Conservation (phyloP, 2,329 filamentous ascomycete species). For the Aspergillus persii region DNA sequence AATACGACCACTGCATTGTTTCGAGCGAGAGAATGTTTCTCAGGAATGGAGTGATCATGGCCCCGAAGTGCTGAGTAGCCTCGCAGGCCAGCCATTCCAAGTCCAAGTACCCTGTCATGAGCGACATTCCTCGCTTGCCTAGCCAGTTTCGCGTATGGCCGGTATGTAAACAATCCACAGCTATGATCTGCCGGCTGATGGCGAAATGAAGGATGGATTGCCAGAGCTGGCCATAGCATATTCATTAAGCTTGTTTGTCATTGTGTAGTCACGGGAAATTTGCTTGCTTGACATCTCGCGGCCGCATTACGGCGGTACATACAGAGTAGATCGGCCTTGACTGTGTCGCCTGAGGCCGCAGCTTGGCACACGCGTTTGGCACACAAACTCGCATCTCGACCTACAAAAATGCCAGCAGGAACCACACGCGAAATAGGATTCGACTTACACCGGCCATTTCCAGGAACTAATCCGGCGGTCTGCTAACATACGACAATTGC, state of each 20-base stretch:
- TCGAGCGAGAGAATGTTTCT: constrained; percentile 12
- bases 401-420: too few relatives aligned
- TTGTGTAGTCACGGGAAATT: too few relatives aligned
- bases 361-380: too few relatives aligned
- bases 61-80: not conserved
- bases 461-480: too few relatives aligned
- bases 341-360: too few relatives aligned
- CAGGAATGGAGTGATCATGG: constrained; percentile 15
- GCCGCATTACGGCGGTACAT: too few relatives aligned
- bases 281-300: too few relatives aligned
- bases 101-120: not conserved
- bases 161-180: not conserved
- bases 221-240: not conserved
- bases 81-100: not conserved
- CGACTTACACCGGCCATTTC: too few relatives aligned
- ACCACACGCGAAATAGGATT: too few relatives aligned
- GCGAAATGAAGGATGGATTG: not conserved
- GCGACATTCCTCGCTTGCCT: not conserved
- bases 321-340: too few relatives aligned
- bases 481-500: too few relatives aligned
- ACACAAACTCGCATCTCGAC: too few relatives aligned
- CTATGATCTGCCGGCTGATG: not conserved
- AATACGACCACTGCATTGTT: constrained; percentile 3
- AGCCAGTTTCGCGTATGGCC: not conserved
- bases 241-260: not conserved